Conservation (phyloP, 768 basidiomycete species). For the Suillus decipiens region DNA sequence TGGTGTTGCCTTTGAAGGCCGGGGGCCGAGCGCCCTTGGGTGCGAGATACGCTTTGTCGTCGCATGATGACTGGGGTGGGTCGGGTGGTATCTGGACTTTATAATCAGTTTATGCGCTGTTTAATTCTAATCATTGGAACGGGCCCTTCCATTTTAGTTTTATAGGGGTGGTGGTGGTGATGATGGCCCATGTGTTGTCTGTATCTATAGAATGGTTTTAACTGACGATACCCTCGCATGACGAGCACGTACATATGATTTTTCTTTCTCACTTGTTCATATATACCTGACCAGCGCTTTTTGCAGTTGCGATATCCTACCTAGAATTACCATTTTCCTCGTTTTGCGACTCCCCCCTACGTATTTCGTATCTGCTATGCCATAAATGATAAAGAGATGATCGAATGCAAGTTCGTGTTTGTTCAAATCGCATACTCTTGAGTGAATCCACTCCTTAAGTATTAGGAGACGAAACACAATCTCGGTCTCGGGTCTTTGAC, state of each 20-base stretch:
- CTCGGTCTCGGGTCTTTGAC: not conserved
- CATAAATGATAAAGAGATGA: not conserved
- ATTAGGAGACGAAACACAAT: not conserved
- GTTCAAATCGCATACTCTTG: not conserved
- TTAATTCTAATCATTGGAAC: slow-evolving; percentile 34
- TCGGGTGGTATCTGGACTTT: slow-evolving; percentile 20
- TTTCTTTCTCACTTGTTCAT: slow-evolving; percentile 3
- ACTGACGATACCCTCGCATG: slow-evolving; percentile 10
- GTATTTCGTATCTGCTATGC: slow-evolving; percentile 4
- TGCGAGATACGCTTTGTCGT: slow-evolving; percentile 41
- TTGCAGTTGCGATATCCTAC: slow-evolving; percentile 12
- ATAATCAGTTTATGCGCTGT: slow-evolving; percentile 33
- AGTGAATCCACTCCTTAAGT: not conserved
- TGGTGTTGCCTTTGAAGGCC: slow-evolving; percentile 62
- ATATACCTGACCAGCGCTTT: slow-evolving; percentile 9
- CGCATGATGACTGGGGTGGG: slow-evolving; percentile 20
- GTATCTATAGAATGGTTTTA: slow-evolving; percentile 13
- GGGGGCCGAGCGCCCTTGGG: slow-evolving; percentile 54
- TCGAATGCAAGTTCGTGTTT: not conserved
- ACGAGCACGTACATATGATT: slow-evolving; percentile 9
- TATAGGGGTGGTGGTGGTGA: not conserved
- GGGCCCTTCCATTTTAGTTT: not conserved
- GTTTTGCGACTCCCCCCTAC: slow-evolving; percentile 18
- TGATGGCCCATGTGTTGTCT: slow-evolving; percentile 6
- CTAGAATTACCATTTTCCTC: slow-evolving; percentile 29